Evolutionary conservation across 2,329 filamentous ascomycete genomes (phyloP).

Genomic region (Tolypocladium guangdongense): DNA sequence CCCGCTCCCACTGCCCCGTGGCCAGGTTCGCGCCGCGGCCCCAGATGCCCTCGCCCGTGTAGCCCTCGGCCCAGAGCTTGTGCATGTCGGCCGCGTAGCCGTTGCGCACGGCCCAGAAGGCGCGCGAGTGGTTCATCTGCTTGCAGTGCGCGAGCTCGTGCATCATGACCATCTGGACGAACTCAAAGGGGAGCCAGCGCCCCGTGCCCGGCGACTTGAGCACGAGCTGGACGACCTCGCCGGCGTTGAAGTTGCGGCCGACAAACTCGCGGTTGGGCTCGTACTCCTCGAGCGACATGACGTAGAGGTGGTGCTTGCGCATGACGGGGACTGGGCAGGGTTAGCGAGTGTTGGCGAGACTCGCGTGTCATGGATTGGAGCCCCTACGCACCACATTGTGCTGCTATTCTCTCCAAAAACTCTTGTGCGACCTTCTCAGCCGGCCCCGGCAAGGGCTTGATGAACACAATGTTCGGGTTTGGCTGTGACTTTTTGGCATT

Average conservation of each 20-base stretch:
- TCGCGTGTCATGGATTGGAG: too few relatives aligned
- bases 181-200: conserved; percentile 69
- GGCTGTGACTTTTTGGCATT: conserved; percentile 67
- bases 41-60: conserved; percentile 78
- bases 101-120: conserved; percentile 74
- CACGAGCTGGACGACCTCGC: conserved; percentile 78
- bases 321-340: conserved; percentile 49
- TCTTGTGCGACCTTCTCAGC: conserved; percentile 54
- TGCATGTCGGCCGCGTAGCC: conserved; percentile 62
- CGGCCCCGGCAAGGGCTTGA: conserved; percentile 62
- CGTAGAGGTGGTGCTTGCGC: conserved; percentile 51
- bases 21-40: conserved; percentile 55
- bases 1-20: conserved; percentile 47
- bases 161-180: conserved; percentile 94
- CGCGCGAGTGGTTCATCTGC: conserved; percentile 80
- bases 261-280: conserved; percentile 73
- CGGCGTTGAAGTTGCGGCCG: conserved; percentile 83
- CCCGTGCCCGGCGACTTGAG: conserved; percentile 54
- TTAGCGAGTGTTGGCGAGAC: neutral
- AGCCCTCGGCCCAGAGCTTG: conserved; percentile 55
- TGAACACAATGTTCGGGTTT: conserved; percentile 72
- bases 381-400: conserved; percentile 53
- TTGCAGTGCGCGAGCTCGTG: conserved; percentile 82
- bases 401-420: conserved; percentile 67
- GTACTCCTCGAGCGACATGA: conserved; percentile 70